Evolutionary conservation across 202 grass and related monocot genomes (phyloP), one percentile per base, ranked within the genome.

Genomic region (Zizania palustris): DNA sequence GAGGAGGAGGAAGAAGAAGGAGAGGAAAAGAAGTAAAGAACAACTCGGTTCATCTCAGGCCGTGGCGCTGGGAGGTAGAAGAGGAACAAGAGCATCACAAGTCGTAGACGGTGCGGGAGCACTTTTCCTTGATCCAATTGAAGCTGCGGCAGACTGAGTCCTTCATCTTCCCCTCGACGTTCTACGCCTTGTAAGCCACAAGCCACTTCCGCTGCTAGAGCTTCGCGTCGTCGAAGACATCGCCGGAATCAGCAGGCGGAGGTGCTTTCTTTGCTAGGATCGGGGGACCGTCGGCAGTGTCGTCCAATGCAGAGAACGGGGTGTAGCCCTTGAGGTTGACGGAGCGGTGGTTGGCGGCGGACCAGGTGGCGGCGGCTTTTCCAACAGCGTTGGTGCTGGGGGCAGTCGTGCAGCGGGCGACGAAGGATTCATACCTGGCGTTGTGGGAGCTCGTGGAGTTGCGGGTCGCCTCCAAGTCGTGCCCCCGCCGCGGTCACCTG

Each of bases 41-140:
- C 45, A 44, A 38, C 73, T 83, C 39, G 15, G 64, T 43, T 51
- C 64, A 58, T 21, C 6, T 45, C 39, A 44, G 36, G 77, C 63
- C 87, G 39, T 20, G 49, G 54, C 36, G 18, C 19, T 28, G 34
- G 11, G 53, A 15, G 7, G 3, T 5, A 13, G 65, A 14, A 15
- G 74, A 37, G 21, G 77, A 14, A 35, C 3, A n/a, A 28, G 3
- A 41, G 60, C 28, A 49, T 81, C 71, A 83, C 60, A 69, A 75
- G 70, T 42, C 85, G 73, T 90, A 73, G 9, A 89, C 80, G 6
- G 76, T 75, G 76, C 88, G 81, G 69, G 86, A 80, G 93, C 67
- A 97, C 83, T 86, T 93, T 14, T 80, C 81, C 67, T 93, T 97
- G 53, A 97, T 79, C 93, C 93, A 97, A 44, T 64, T 82, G 37